phyloP scores from a whole-genome alignment of 371 early-diverging fungal genomes.

The Conidiobolus incongruus region DNA sequence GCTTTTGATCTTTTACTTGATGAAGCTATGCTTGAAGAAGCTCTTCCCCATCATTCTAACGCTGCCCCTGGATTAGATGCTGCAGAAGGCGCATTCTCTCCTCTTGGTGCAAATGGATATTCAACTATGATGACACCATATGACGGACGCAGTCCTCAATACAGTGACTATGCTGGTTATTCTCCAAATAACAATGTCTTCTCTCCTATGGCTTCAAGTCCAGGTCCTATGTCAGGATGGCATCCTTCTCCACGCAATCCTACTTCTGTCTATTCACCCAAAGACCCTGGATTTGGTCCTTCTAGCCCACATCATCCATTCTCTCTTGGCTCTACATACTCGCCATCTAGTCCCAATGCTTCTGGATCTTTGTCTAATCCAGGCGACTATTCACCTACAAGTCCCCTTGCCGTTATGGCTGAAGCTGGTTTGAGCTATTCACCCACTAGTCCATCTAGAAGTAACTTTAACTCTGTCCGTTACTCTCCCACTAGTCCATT shows the following conservation, averaged over 20 bases:
- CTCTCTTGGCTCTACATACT: slow-evolving; percentile 40
- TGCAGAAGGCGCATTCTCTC: slow-evolving; percentile 7
- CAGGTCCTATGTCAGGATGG: slow-evolving; percentile 6
- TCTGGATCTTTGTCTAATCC: slow-evolving; percentile 54
- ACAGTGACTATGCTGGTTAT: slow-evolving; percentile 14
- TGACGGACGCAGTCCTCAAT: slow-evolving; percentile 26
- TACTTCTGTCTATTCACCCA: slow-evolving; percentile 38
- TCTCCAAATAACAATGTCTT: slow-evolving; percentile 2
- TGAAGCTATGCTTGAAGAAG: slow-evolving; percentile 62
- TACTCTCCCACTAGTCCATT: slow-evolving; percentile 18
- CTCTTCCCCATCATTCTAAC: slow-evolving; percentile 18
- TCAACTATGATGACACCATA: slow-evolving; percentile 28
- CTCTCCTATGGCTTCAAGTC: background rate
- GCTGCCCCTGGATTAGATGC: slow-evolving; percentile 8
- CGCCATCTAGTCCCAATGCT: slow-evolving; percentile 50
- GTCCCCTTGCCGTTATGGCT: slow-evolving; percentile 22
- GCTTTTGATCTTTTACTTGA: slow-evolving; percentile 82
- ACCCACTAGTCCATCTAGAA: slow-evolving; percentile 22
- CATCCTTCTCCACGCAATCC: slow-evolving; percentile 16
- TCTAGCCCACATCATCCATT: slow-evolving; percentile 54
- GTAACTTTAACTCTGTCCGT: slow-evolving; percentile 25
- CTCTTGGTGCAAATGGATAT: slow-evolving; percentile 6
- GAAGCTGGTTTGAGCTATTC: slow-evolving; percentile 33
- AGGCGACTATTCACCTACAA: slow-evolving; percentile 17
- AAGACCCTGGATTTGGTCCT: slow-evolving; percentile 61